A percentile compares a stretch with the other conserved stretches of the same genome.
Conservation (phyloP, 139 green algal genomes). For the Yamagishiella unicocca region DNA sequence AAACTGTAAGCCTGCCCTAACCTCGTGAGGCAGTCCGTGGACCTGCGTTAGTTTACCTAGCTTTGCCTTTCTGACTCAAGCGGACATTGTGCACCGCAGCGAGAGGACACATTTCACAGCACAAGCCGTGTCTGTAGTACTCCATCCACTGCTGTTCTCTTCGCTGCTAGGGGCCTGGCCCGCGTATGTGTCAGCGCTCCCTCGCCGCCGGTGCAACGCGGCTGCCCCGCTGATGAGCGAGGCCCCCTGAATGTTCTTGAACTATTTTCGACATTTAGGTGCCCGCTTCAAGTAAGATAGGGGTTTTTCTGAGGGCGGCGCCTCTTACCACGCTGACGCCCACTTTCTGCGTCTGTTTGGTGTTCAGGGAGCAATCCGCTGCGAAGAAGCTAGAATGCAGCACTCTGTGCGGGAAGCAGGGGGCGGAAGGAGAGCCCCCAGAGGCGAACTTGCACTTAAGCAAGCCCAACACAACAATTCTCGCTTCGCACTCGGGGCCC, state of each 20-base stretch:
- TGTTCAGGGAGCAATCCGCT: conserved; percentile 28
- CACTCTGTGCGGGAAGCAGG: conserved; percentile 40
- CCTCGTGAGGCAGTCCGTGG: too few species aligned
- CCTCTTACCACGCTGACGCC: background rate
- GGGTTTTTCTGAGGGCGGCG: background rate
- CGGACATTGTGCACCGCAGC: too few species aligned
- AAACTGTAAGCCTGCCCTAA: too few species aligned
- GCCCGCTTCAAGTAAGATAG: conserved; percentile 15
- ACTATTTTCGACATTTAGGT: conserved; percentile 11
- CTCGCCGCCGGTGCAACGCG: background rate
- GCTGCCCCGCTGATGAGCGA: conserved; percentile 9
- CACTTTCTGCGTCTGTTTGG: background rate
- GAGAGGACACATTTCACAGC: too few species aligned
- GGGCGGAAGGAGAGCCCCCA: conserved; percentile 18
- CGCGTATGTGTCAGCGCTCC: background rate
- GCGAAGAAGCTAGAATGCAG: background rate
- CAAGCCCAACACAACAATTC: conserved; percentile 20
- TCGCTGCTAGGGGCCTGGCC: too few species aligned
- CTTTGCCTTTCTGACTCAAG: too few species aligned
- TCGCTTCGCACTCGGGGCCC: conserved; percentile 36
- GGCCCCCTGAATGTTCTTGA: conserved; percentile 4
- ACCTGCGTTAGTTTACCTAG: too few species aligned
- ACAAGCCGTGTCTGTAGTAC: too few species aligned
- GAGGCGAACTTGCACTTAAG: conserved; percentile 14
- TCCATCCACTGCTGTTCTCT: too few species aligned